Evolutionary conservation across 805 yeast genomes (phyloP).

Genomic region (Metschnikowia gelsemii): DNA sequence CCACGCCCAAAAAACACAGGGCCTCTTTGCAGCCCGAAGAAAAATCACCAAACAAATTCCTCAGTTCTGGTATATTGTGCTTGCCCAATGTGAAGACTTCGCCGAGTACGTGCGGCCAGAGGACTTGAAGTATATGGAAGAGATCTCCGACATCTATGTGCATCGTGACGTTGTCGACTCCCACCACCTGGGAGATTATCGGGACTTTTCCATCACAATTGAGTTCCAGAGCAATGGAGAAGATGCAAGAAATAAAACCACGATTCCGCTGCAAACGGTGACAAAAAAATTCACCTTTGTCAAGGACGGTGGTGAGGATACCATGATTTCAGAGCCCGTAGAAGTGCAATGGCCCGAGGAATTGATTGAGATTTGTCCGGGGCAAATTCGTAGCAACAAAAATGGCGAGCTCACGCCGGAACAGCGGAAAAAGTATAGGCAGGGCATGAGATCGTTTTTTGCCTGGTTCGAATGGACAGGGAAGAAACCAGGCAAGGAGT

Average conservation of each 20-base stretch:
- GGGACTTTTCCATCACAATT: slow-evolving; percentile 61
- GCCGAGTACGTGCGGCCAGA: slow-evolving; percentile 74
- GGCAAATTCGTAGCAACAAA: slow-evolving; percentile 37
- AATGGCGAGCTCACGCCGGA: slow-evolving; percentile 42
- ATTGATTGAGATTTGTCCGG: slow-evolving; percentile 56
- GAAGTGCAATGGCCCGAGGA: slow-evolving; percentile 69
- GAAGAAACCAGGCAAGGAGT: slow-evolving; percentile 69
- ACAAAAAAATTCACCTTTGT: slow-evolving; percentile 56
- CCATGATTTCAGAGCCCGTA: slow-evolving; percentile 52
- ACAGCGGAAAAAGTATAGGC: slow-evolving; percentile 60
- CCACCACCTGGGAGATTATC: slow-evolving; percentile 35
- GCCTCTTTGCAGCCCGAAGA: slow-evolving; percentile 59
- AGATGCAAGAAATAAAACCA: too few species aligned
- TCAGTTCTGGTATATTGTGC: slow-evolving; percentile 82
- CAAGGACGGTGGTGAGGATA: slow-evolving; percentile 54
- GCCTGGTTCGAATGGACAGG: slow-evolving; percentile 90
- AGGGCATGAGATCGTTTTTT: slow-evolving; percentile 81
- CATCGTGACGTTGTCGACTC: slow-evolving; percentile 44
- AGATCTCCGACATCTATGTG: slow-evolving; percentile 62
- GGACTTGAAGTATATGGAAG: slow-evolving; percentile 74
- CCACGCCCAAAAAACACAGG: slow-evolving; percentile 52
- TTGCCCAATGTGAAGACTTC: slow-evolving; percentile 82
- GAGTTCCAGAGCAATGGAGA: slow-evolving; percentile 38
- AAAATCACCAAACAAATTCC: slow-evolving; percentile 54
- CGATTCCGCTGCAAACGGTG: slow-evolving; percentile 56